phyloP scores from a whole-genome alignment of 169 alveolate species.

The Toxoplasma gondii region DNA sequence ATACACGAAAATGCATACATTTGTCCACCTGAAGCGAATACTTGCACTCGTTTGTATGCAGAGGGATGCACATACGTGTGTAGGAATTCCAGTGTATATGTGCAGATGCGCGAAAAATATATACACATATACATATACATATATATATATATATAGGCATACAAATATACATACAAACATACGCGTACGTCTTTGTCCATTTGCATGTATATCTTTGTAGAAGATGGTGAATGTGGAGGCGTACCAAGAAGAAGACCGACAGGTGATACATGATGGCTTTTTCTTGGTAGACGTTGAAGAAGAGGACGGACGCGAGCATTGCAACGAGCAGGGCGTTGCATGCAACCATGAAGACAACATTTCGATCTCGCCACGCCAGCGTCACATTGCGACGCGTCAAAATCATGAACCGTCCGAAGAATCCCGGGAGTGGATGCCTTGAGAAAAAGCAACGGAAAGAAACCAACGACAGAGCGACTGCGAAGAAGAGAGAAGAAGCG shows the following conservation, averaged over 20 bases:
- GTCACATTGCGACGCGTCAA: not conserved
- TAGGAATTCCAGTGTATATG: too few species aligned
- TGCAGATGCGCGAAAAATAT: not conserved
- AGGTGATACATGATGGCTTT: constrained; percentile 29
- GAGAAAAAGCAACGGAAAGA: not conserved
- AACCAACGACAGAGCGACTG: not conserved
- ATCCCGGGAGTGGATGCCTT: not conserved
- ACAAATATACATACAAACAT: not conserved
- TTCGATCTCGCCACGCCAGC: not conserved
- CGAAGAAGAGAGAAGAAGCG: not conserved
- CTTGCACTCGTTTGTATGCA: too few species aligned
- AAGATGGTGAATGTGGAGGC: not conserved
- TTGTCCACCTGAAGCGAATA: too few species aligned
- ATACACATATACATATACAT: not conserved
- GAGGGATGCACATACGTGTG: too few species aligned
- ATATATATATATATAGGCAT: not conserved
- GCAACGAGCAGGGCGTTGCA: not conserved
- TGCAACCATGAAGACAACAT: not conserved
- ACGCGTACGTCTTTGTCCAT: not conserved
- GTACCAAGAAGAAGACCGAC: constrained; percentile 20
- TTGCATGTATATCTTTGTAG: too few species aligned
- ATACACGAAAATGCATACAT: too few species aligned
- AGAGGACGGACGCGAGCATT: not conserved
- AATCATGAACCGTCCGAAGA: constrained; percentile 5
- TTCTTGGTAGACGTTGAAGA: constrained; percentile 4